phyloP scores from a whole-genome alignment of 352 stramenopile species.

The Globisporangium uncinulatum region DNA sequence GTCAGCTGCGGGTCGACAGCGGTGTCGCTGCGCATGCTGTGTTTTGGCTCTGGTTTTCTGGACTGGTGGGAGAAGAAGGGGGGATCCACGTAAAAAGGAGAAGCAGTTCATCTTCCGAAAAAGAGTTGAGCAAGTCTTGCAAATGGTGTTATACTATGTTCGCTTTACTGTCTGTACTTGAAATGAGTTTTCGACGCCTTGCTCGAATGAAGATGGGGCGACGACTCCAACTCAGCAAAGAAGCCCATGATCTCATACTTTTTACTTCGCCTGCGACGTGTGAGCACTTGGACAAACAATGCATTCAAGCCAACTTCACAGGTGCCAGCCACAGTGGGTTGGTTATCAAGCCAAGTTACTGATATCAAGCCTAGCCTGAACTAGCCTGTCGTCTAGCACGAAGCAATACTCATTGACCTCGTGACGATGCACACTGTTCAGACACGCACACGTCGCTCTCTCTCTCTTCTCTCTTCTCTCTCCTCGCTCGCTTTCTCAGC shows the following conservation, averaged over 20 bases:
- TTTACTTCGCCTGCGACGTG: neutral
- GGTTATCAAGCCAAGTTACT: no score
- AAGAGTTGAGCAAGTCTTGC: neutral
- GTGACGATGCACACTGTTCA: neutral
- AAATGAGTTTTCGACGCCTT: neutral
- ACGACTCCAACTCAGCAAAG: neutral
- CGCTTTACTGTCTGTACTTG: neutral
- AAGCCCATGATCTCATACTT: neutral
- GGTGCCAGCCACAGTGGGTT: no score
- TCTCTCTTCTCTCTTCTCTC: neutral
- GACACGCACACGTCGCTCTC: neutral
- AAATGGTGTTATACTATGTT: no score
- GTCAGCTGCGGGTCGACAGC: constrained; percentile 8
- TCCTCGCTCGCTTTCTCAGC: neutral
- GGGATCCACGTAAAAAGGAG: neutral
- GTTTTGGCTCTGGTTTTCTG: neutral
- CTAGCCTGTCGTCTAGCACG: no score
- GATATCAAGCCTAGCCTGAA: no score
- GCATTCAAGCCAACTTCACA: neutral
- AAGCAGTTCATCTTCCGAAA: neutral
- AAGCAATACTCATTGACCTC: neutral
- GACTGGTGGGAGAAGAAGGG: neutral
- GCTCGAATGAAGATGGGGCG: neutral
- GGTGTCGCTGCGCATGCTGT: neutral
- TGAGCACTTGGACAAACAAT: neutral